These are phyloP conservation scores for Fomitopsis schrenkii DNA, from an alignment of 1,284 basidiomycete genomes.

Conservation along the genomic window DNA sequence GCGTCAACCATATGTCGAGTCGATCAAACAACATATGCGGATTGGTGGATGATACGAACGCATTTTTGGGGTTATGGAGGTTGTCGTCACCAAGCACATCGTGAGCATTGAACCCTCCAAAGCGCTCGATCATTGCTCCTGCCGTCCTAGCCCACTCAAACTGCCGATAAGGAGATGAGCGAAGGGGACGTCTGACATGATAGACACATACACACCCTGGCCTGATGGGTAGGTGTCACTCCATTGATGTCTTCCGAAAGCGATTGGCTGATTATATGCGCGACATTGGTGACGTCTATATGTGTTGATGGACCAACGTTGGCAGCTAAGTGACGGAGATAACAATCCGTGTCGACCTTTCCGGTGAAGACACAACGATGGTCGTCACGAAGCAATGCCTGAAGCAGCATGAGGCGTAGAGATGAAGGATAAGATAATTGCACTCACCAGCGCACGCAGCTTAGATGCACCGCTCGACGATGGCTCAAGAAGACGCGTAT, in stretches of 20 bases:
- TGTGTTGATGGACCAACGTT: not conserved
- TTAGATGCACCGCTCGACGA: slow-evolving; percentile 1
- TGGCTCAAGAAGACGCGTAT: not conserved
- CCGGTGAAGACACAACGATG: not conserved
- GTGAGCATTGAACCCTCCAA: not conserved
- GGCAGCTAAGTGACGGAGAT: too few relatives aligned
- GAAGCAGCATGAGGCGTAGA: not conserved
- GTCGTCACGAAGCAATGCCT: not conserved
- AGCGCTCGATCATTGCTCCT: slow-evolving; percentile 1
- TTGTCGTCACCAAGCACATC: slow-evolving; percentile 5
- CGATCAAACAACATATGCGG: not conserved
- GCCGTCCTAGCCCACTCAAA: not conserved
- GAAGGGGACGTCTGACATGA: too few relatives aligned
- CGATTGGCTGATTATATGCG: slow-evolving; percentile 9
- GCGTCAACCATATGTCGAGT: slow-evolving; percentile 7
- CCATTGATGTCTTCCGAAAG: not conserved
- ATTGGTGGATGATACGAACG: slow-evolving; percentile 4
- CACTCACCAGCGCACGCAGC: slow-evolving; percentile 9
- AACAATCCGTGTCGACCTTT: not conserved
- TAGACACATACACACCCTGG: not conserved
- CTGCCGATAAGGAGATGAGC: not conserved
- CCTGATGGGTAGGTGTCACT: not conserved
- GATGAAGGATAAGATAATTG: too few relatives aligned
- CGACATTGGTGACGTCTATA: slow-evolving; percentile 2
- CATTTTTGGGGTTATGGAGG: slow-evolving; percentile 9